phyloP scores from a whole-genome alignment of 2,329 filamentous ascomycete genomes.

The Hirsutella minnesotensis region DNA sequence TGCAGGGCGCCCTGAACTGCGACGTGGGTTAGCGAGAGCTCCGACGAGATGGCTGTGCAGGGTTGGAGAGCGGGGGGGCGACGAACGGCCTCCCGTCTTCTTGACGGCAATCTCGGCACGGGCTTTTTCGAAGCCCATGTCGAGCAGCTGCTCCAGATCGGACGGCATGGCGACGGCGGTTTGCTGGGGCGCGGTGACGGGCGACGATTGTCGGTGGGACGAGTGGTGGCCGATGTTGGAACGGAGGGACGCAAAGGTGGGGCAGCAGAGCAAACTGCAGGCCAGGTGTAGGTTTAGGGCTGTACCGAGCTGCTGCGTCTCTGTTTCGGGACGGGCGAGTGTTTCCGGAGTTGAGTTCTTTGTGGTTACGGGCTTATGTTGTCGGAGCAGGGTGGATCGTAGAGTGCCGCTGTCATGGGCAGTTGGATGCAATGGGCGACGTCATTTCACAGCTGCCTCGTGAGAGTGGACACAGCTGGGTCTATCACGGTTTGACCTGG shows the following conservation, averaged over 20 bases:
- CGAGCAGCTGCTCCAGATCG: constrained; percentile 49
- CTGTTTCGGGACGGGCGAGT: too few relatives aligned
- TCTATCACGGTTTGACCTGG: too few relatives aligned
- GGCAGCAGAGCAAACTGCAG: too few relatives aligned
- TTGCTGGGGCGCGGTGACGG: background rate
- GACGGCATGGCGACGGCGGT: constrained; percentile 38
- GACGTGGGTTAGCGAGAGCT: constrained; percentile 1
- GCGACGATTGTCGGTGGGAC: background rate
- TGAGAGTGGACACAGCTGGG: background rate
- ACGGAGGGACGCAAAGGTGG: too few relatives aligned
- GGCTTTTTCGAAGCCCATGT: constrained; percentile 74
- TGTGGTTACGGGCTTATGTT: too few relatives aligned
- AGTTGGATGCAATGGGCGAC: background rate
- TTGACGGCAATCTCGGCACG: constrained; percentile 76
- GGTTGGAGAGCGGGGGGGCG: background rate
- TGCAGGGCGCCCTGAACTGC: constrained; percentile 79
- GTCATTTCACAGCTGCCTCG: background rate
- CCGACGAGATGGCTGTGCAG: too few relatives aligned
- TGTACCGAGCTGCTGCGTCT: too few relatives aligned
- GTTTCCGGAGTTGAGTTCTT: too few relatives aligned
- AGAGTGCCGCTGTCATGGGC: background rate
- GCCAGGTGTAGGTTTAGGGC: too few relatives aligned
- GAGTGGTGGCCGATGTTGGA: background rate
- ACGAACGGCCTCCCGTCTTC: constrained; percentile 60
- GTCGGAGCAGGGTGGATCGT: too few relatives aligned